Conservation (phyloP, 768 basidiomycete genomes). For the Hypholoma sublateritium region DNA sequence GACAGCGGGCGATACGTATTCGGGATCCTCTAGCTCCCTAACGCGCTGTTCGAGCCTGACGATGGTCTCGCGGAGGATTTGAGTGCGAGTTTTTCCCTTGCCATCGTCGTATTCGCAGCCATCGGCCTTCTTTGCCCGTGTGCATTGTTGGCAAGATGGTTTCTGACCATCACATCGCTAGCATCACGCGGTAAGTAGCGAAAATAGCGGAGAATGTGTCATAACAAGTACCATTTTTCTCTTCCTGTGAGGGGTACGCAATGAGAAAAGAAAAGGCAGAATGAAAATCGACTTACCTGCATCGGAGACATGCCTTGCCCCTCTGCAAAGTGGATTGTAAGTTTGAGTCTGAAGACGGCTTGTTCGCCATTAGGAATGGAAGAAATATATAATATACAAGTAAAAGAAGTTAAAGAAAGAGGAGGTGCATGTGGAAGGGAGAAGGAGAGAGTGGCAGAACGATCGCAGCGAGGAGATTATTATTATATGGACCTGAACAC, state of each 20-base stretch:
- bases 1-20: conserved; percentile 67
- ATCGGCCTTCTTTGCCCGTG: conserved; percentile 74
- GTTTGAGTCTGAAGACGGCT: conserved; percentile 32
- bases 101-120: conserved; percentile 83
- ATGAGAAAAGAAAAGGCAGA: conserved; percentile 9
- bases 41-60: conserved; percentile 69
- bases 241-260: conserved; percentile 42
- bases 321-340: conserved; percentile 53
- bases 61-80: conserved; percentile 77
- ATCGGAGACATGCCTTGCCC: conserved; percentile 71
- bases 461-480: background rate
- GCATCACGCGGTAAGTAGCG: conserved; percentile 14
- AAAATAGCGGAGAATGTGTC: conserved; percentile 1
- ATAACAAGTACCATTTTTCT: conserved; percentile 58
- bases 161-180: conserved; percentile 79
- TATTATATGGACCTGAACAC: conserved; percentile 20
- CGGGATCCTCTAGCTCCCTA: conserved; percentile 74
- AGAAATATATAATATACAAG: conserved; percentile 33
- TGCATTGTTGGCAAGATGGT: conserved; percentile 78
- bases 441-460: conserved; percentile 3
- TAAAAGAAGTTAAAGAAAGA: conserved; percentile 28
- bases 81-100: conserved; percentile 80
- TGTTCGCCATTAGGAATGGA: conserved; percentile 49
- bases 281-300: conserved; percentile 47
- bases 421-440: conserved; percentile 11